phyloP scores from a whole-genome alignment of 768 basidiomycete species.

The Tylopilus sp. region DNA sequence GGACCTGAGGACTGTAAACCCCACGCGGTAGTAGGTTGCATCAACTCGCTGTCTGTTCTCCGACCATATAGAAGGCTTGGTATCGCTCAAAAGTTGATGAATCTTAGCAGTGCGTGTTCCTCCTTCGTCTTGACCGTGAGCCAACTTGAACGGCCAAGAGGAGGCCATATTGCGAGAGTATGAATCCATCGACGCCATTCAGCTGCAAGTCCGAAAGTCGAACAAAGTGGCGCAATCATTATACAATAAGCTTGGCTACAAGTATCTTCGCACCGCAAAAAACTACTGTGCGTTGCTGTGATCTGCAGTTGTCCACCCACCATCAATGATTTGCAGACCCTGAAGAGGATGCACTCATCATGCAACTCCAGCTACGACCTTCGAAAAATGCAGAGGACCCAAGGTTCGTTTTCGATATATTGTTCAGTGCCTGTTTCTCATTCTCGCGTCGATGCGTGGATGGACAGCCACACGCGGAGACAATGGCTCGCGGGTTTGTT shows the following conservation, averaged over 20 bases:
- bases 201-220: slow-evolving; percentile 29
- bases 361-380: slow-evolving; percentile 17
- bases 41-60: slow-evolving; percentile 30
- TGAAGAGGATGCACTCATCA: slow-evolving; percentile 27
- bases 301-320: neutral
- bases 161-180: slow-evolving; percentile 23
- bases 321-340: slow-evolving; percentile 15
- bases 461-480: neutral
- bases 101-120: slow-evolving; percentile 20
- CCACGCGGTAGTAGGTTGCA: slow-evolving; percentile 18
- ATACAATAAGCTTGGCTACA: slow-evolving; percentile 27
- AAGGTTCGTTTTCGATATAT: too few species aligned
- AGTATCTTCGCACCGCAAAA: slow-evolving; percentile 5
- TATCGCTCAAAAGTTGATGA: slow-evolving; percentile 27
- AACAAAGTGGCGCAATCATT: slow-evolving; percentile 23
- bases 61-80: slow-evolving; percentile 29
- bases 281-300: slow-evolving; percentile 25
- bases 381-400: neutral
- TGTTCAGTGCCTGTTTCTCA: too few species aligned
- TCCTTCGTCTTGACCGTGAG: neutral
- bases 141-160: slow-evolving; percentile 14
- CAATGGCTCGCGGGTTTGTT: slow-evolving; percentile 15
- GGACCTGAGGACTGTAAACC: slow-evolving; percentile 20
- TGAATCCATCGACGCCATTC: slow-evolving; percentile 15
- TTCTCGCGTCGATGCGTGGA: neutral